Evolutionary conservation across 441 rosid species (phyloP), one percentile per base, ranked within the genome.

Genomic region (Gossypium gossypioides): DNA sequence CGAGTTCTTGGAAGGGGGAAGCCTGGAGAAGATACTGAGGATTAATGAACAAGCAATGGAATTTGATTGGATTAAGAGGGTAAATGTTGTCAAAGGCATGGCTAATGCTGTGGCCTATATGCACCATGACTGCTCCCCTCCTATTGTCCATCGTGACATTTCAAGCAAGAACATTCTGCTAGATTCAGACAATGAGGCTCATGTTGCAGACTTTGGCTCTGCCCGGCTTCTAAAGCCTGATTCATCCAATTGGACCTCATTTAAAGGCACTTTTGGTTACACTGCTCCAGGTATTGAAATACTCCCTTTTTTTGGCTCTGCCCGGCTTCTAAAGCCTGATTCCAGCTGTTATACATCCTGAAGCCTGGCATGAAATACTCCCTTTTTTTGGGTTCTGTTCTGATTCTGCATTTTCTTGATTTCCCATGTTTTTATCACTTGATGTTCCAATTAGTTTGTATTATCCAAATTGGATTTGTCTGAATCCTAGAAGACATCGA

Each of bases 91-190:
- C 10, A 55, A 55, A 55, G 29, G 60, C 29, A 9, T 55, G 29
- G 60, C 29, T 21, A 55, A 55, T 54, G 58, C 58, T 5, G 2
- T 24, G 64, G 13, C 6, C 32, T 24, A 27, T 6, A 60, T 60
- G 65, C 65, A 60, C 65, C 65, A 60, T 60, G 65, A 60, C 44
- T 29, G 42, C 64, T 19, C 37, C 18, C 37, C 64, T 22, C 64
- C 64, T 13, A 29, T 25, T 1, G 40, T 59, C 16, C 64, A 25
- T 59, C 40, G 18, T 22, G 64, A 59, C 40, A 54, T 54, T 54
- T 54, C 58, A 54, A 54, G 58, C 58, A 54, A 54, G 58, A 54
- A 54, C 19, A 54, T 22, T 59, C 18, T 59, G 34, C 64, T 54
- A 55, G 60, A 55, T 55, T 55, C 60, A 55, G 29, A 55, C 25